Evolutionary conservation across 108 stramenopile genomes (phyloP).

Genomic region (Skeletonema menzelii): DNA sequence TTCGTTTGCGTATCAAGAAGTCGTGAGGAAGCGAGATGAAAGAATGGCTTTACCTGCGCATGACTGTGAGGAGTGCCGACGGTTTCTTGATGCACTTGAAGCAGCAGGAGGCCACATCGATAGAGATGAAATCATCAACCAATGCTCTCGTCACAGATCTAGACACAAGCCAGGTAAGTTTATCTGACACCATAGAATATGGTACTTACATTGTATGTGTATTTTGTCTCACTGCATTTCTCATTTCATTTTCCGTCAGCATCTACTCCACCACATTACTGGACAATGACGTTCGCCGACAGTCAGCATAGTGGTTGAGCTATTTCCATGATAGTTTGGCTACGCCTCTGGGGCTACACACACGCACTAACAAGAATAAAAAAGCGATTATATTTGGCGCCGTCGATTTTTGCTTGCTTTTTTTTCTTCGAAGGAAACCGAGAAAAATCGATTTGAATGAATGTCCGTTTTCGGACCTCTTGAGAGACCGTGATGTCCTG

Average conservation of each 20-base stretch:
- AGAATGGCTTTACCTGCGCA: constrained; percentile 43
- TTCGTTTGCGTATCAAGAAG: constrained; percentile 46
- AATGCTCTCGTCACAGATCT: constrained; percentile 51
- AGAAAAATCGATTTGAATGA: too few species aligned
- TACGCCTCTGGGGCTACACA: too few species aligned
- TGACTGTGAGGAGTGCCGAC: constrained; percentile 48
- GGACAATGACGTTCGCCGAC: constrained; percentile 10
- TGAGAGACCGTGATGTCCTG: too few species aligned
- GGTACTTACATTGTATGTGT: background rate
- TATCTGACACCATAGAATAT: background rate
- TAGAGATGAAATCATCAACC: constrained; percentile 36
- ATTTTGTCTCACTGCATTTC: background rate
- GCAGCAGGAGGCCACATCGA: constrained; percentile 26
- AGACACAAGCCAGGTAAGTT: constrained; percentile 16
- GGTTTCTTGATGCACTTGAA: constrained; percentile 43
- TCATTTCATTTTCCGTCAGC: background rate
- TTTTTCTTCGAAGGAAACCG: too few species aligned
- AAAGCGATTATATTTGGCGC: background rate
- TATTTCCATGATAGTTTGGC: too few species aligned
- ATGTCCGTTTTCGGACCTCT: too few species aligned
- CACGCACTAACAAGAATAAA: too few species aligned
- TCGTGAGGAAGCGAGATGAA: constrained; percentile 39
- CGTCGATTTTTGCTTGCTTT: background rate
- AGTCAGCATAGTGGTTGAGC: constrained; percentile 3
- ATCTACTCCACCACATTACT: constrained; percentile 16